Evolutionary conservation across 75 land plant species (phyloP).

Genomic region (Sequoiadendron giganteum): DNA sequence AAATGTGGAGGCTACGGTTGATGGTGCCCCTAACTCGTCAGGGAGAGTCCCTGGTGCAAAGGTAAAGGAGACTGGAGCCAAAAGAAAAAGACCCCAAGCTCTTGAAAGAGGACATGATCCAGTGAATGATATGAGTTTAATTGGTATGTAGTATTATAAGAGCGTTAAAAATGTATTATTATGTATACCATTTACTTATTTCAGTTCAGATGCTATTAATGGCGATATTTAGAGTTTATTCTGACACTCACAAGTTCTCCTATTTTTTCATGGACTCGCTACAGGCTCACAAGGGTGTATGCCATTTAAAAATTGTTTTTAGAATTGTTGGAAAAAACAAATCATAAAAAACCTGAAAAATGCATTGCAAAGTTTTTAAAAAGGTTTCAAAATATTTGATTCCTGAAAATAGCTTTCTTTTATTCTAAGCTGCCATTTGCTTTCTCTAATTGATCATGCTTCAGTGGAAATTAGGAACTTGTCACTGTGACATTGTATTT

Average conservation of each 20-base stretch:
- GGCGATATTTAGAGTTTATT: background rate
- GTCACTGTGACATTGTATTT: background rate
- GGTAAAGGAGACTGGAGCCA: background rate
- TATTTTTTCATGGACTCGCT: background rate
- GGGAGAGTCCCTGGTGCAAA: background rate
- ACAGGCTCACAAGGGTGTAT: background rate
- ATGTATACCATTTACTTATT: background rate
- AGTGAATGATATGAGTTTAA: background rate
- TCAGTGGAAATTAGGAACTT: background rate
- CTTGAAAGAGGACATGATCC: slow-evolving; percentile 4
- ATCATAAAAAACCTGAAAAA: too few species aligned
- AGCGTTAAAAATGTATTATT: background rate
- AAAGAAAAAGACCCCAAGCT: slow-evolving; percentile 2
- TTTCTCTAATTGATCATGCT: background rate
- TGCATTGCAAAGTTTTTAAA: too few species aligned
- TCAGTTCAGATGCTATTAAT: background rate
- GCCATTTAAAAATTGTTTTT: too few species aligned
- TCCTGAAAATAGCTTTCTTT: background rate
- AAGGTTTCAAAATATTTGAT: too few species aligned
- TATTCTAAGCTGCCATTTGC: background rate
- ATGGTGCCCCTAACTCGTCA: background rate
- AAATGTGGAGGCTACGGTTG: background rate
- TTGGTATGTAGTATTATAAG: background rate
- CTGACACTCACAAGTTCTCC: background rate
- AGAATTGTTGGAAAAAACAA: background rate